Conservation (phyloP, 140 eudicot genomes). For the Flaveria floridana region DNA sequence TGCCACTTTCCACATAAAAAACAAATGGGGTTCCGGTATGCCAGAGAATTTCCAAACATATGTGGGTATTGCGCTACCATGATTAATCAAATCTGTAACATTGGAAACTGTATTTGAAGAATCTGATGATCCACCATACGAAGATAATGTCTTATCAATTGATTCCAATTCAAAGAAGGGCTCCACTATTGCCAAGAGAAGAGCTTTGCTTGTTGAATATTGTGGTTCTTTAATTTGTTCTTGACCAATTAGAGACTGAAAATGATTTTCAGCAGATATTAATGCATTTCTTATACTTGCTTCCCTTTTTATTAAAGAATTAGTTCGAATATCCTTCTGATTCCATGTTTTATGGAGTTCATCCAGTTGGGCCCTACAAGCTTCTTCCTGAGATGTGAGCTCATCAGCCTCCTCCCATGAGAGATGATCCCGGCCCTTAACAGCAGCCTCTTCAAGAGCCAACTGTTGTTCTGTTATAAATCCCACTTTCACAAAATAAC, state of each 20-base stretch:
- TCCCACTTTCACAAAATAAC: slow-evolving; percentile 86
- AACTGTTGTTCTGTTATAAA: slow-evolving; percentile 83
- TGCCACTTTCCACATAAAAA: slow-evolving; percentile 86
- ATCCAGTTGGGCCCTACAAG: slow-evolving; percentile 85
- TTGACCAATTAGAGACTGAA: slow-evolving; percentile 54
- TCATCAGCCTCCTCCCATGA: slow-evolving; percentile 99
- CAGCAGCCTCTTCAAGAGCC: slow-evolving; percentile 95
- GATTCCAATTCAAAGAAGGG: slow-evolving; percentile 82
- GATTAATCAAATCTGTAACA: slow-evolving; percentile 45
- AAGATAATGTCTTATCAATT: slow-evolving; percentile 54
- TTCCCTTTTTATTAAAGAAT: slow-evolving; percentile 66
- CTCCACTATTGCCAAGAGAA: slow-evolving; percentile 54
- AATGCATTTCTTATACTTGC: slow-evolving; percentile 52
- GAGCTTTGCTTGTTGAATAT: slow-evolving; percentile 52
- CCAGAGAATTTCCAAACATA: slow-evolving; percentile 74
- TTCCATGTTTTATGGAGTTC: slow-evolving; percentile 89
- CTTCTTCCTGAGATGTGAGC: slow-evolving; percentile 98
- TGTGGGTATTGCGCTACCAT: slow-evolving; percentile 66
- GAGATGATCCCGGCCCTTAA: slow-evolving; percentile 86
- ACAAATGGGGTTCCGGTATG: slow-evolving; percentile 54
- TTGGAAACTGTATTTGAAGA: slow-evolving; percentile 46
- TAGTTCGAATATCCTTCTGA: slow-evolving; percentile 68
- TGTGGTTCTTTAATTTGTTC: slow-evolving; percentile 53
- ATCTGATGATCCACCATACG: slow-evolving; percentile 41
- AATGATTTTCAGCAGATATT: slow-evolving; percentile 57